phyloP scores from a whole-genome alignment of 176 grass and related monocot genomes.

The Leersia perrieri region DNA sequence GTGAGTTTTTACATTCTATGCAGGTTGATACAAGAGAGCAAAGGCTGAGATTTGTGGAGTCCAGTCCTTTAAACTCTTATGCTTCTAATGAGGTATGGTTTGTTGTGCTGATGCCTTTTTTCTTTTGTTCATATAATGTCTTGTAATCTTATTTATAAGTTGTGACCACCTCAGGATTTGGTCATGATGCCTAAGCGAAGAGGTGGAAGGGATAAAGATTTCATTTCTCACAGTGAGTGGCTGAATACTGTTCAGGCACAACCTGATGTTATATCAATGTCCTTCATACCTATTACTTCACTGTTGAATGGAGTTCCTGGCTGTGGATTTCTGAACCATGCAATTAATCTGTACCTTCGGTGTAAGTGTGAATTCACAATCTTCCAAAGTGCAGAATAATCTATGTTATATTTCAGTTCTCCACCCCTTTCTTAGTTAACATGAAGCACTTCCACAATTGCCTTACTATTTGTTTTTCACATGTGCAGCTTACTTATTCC shows the following conservation, averaged over 20 bases:
- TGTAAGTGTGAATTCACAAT: slow-evolving; percentile 51
- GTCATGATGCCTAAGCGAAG: slow-evolving; percentile 72
- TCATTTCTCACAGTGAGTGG: slow-evolving; percentile 75
- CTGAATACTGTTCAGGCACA: slow-evolving; percentile 69
- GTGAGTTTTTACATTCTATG: neutral
- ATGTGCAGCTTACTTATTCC: neutral
- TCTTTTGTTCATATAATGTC: neutral
- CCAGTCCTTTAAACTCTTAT: slow-evolving; percentile 65
- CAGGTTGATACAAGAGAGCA: slow-evolving; percentile 79
- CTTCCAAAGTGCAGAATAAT: slow-evolving; percentile 9
- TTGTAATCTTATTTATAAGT: slow-evolving; percentile 12
- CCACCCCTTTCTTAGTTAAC: neutral
- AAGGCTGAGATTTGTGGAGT: slow-evolving; percentile 64
- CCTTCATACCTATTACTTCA: slow-evolving; percentile 97
- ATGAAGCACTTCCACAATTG: neutral
- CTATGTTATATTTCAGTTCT: neutral
- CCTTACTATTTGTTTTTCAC: neutral
- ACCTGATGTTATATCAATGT: slow-evolving; percentile 93
- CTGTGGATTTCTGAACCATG: slow-evolving; percentile 94
- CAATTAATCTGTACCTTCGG: slow-evolving; percentile 92
- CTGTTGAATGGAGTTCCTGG: slow-evolving; percentile 95
- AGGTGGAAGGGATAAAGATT: slow-evolving; percentile 83
- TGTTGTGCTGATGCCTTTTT: slow-evolving; percentile 12
- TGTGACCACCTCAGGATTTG: slow-evolving; percentile 59
- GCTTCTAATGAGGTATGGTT: slow-evolving; percentile 61